Base-by-base conservation (phyloP, 495 filamentous ascomycete species). In the Penicillium atrosanguineum region DNA sequence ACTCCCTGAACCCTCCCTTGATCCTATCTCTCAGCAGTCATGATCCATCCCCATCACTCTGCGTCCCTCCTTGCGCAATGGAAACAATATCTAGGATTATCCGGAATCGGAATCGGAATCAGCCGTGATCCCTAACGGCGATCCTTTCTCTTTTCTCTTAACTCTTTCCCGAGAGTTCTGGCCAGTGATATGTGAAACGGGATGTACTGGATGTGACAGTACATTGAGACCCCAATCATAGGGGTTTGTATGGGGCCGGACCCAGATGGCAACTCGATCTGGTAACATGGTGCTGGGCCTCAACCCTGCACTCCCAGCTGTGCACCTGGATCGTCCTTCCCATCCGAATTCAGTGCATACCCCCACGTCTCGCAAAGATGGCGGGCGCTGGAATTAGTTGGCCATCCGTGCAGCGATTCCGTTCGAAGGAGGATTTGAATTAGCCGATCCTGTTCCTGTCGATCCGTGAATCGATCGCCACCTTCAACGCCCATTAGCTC, bases 361-460 rank as follows among this genome's bases (percentile, higher is more conserved):
- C 57, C 63, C 60, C n/a, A 65, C 7, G 49, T 65, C n/a, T 65
- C 60, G 29, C 50, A 50, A 38, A 63, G 57, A 43, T 63, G 60
- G 25, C 57, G 49, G n/a, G n/a, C n/a, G n/a, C 44, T 61, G 60
- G 1, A 65, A 57, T 61, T 56, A 16, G 63, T 65, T 37, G 60
- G 63, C 63, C 63, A 65, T 2, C 63, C 60, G 23, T 65, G 63
- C 19, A 57, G 31, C 9, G 46, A 29, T n/a, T 57, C 57, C 18
- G 52, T 63, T 31, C 49, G 56, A 3, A 51, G 26, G n/a, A 65
- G 48, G 18, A 65, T 55, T 36, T 63, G 57, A 38, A 63, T 55
- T 44, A 65, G 47, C 40, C 18, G 49, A 9, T 65, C 49, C 36
- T 61, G 63, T 58, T 63, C 53, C 44, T 53, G 60, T 37, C 40